Evolutionary conservation across 257 asterid genomes (phyloP).

Genomic region (Echium plantagineum): DNA sequence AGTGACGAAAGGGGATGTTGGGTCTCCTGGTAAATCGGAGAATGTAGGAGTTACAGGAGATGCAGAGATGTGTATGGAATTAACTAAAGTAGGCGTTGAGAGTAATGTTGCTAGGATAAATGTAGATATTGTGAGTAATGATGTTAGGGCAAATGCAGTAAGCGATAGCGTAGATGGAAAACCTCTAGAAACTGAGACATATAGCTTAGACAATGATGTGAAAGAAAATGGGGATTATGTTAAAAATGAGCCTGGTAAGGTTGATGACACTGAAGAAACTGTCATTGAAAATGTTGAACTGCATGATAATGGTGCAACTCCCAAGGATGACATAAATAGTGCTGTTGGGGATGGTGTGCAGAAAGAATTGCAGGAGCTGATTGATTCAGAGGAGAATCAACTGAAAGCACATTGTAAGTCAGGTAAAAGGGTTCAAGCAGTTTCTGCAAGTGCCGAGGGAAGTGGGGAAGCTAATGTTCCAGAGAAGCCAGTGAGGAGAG

Average conservation of each 20-base stretch:
- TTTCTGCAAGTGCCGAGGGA: constrained; percentile 19
- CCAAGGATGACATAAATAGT: constrained; percentile 12
- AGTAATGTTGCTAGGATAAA: constrained; percentile 16
- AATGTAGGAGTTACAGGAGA: constrained; percentile 7
- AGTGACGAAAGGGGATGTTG: neutral
- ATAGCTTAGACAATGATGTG: neutral
- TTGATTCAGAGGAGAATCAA: neutral
- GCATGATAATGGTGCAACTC: constrained; percentile 1
- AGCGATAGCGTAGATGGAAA: constrained; percentile 6
- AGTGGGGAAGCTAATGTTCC: constrained; percentile 16
- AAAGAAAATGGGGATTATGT: constrained; percentile 8
- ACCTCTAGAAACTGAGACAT: neutral
- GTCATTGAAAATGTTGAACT: constrained; percentile 5
- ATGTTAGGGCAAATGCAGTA: neutral
- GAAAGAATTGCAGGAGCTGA: constrained; percentile 5
- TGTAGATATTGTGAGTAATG: neutral
- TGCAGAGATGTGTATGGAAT: neutral
- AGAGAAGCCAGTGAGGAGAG: constrained; percentile 36
- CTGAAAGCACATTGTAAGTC: neutral
- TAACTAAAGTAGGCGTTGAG: constrained; percentile 8
- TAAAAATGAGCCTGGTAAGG: constrained; percentile 7
- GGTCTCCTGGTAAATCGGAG: neutral
- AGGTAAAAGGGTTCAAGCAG: constrained; percentile 4
- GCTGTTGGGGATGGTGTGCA: constrained; percentile 6
- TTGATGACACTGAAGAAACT: neutral